Percentiles rank a stretch among this genome's conserved stretches.
Conservation (phyloP, 192 early-diverging fungal genomes). For the Mortierella alpina region DNA sequence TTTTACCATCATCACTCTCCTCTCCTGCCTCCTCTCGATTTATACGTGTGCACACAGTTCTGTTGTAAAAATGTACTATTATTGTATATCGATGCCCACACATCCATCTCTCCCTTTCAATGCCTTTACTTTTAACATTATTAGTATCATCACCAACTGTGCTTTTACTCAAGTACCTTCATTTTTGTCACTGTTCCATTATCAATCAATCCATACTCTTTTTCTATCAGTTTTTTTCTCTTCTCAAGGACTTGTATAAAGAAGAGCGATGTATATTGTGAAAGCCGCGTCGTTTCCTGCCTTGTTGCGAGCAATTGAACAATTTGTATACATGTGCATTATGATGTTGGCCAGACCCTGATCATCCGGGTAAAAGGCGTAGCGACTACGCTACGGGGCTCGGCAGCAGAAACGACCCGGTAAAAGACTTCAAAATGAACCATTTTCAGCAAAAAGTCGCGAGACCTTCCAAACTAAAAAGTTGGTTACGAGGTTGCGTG, state of each 20-base stretch:
- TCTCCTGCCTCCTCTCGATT: slow-evolving; percentile 5
- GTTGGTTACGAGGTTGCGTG: too few relatives aligned
- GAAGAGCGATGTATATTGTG: slow-evolving; percentile 17
- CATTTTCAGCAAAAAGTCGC: too few relatives aligned
- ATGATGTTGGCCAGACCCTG: too few relatives aligned
- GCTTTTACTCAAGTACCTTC: slow-evolving; percentile 39
- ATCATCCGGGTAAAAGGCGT: too few relatives aligned
- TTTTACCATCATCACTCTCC: neutral
- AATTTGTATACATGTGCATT: neutral
- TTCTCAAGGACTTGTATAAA: slow-evolving; percentile 8
- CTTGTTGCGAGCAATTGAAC: neutral
- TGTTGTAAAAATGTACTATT: slow-evolving; percentile 46
- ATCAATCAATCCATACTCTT: slow-evolving; percentile 9
- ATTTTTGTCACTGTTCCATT: slow-evolving; percentile 27
- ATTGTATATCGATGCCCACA: slow-evolving; percentile 33
- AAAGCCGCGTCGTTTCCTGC: neutral
- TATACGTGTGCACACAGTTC: slow-evolving; percentile 24
- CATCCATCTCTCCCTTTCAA: neutral
- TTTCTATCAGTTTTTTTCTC: neutral
- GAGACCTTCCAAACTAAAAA: too few relatives aligned
- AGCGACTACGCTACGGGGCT: too few relatives aligned
- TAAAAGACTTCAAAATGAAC: too few relatives aligned
- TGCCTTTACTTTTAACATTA: slow-evolving; percentile 4
- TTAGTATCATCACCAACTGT: slow-evolving; percentile 4
- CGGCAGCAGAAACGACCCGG: too few relatives aligned